Conservation (phyloP, 2,329 filamentous ascomycete species). For the Monosporascus sp. region DNA sequence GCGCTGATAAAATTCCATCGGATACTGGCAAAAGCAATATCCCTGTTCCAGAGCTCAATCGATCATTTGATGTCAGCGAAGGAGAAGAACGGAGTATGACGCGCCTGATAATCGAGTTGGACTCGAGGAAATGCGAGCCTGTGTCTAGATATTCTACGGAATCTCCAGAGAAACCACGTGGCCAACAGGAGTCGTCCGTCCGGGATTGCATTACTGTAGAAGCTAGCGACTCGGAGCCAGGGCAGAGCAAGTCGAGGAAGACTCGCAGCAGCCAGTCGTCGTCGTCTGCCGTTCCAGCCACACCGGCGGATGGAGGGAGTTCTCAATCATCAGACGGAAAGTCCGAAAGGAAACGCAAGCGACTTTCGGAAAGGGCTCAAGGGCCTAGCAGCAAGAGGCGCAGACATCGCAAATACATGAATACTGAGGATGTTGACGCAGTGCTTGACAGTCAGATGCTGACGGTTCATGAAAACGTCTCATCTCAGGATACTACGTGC, state of each 20-base stretch:
- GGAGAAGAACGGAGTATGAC: conserved; percentile 43
- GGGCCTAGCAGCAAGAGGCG: conserved; percentile 20
- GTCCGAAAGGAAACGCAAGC: conserved; percentile 22
- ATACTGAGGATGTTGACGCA: conserved; percentile 10
- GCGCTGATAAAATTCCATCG: neutral
- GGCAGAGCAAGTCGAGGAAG: conserved; percentile 5
- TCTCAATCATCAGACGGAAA: conserved; percentile 16
- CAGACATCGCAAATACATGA: conserved; percentile 11
- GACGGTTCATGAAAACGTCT: conserved; percentile 1
- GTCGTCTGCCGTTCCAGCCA: conserved; percentile 7
- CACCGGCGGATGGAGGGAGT: conserved; percentile 7
- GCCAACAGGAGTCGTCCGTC: conserved; percentile 1
- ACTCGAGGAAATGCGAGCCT: conserved; percentile 32
- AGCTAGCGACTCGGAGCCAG: conserved; percentile 4
- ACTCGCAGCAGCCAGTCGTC: conserved; percentile 4
- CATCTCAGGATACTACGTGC: conserved; percentile 2
- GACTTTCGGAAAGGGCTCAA: conserved; percentile 13
- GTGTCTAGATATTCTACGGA: conserved; percentile 15
- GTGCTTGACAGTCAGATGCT: conserved; percentile 14
- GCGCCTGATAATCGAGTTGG: conserved; percentile 44
- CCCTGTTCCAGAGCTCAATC: conserved; percentile 11
- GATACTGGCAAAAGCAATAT: neutral
- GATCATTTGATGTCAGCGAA: conserved; percentile 27
- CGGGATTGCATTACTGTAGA: conserved; percentile 19
- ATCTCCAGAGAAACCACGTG: conserved; percentile 23